These are phyloP conservation scores for Euphorbia lathyris DNA, from an alignment of 345 rosid species.

Conservation along the genomic window DNA sequence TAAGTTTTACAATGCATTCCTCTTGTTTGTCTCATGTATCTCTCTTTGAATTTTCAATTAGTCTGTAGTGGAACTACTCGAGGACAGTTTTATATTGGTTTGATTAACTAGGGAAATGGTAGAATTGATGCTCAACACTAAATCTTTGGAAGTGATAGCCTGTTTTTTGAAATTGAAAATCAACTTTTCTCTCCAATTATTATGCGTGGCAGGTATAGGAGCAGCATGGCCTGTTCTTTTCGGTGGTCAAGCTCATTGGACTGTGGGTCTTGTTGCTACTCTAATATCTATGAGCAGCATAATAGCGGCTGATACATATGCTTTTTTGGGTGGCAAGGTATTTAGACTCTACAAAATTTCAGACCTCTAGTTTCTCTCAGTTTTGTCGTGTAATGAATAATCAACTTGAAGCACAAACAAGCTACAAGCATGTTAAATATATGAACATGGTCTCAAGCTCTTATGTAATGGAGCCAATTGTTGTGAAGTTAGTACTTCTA, in stretches of 20 bases:
- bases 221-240: conserved; percentile 69
- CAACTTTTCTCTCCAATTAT: neutral
- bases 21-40: no score
- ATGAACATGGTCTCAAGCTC: neutral
- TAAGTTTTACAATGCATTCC: neutral
- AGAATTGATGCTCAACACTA: neutral
- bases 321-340: conserved; percentile 93
- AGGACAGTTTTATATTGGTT: neutral
- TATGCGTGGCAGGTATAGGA: conserved; percentile 55
- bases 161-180: neutral
- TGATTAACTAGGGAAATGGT: neutral
- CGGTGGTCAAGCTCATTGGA: conserved; percentile 93
- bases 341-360: conserved; percentile 15
- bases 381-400: neutral
- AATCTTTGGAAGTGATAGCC: neutral
- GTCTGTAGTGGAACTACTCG: neutral
- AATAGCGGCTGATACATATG: conserved; percentile 89
- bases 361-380: neutral
- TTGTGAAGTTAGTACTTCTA: neutral
- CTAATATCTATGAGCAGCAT: conserved; percentile 73
- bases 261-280: conserved; percentile 91
- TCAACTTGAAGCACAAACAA: neutral
- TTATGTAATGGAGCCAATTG: neutral
- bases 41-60: neutral
- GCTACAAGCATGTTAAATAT: neutral